Base-by-base conservation (phyloP, 176 grass and related monocot genomes). In the Elymus sibiricus region DNA sequence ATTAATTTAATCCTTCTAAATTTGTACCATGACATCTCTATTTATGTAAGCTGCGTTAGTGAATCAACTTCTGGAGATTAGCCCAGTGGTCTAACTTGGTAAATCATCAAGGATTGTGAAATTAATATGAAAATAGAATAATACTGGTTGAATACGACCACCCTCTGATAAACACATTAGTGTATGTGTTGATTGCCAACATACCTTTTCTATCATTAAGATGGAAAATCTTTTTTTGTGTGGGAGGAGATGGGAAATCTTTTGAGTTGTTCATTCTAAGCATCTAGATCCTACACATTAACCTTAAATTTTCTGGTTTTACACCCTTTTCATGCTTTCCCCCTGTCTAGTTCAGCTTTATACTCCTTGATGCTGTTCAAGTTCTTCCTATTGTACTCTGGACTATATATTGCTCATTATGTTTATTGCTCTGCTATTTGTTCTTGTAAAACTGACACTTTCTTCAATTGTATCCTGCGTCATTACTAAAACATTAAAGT, bases 401-500 rank as follows among this genome's bases (percentile, higher is more conserved):
- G 3, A 34, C 76, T 68, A 85, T 79, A 70, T 81, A 25, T 46
- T 85, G 16, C 25, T 71, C 11, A 39, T 72, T 65, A 11, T 88
- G 44, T 4, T 58, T 85, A 43, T 79, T 51, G 47, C 4, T 26
- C 70, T 64, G 22, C 11, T 82, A 63, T 29, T 75, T 46, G 46
- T 74, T 77, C 19, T 10, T 64, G 29, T 70, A 77, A 64, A 42
- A 37, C 80, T 65, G 21, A 59, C 9, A 17, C 16, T 81, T 83
- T 22, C 15, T 60, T 68, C 32, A 85, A 35, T 64, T 65, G 8
- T 66, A 78, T 31, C 31, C 75, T 11, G 2, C 51, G 12, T 67
- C 74, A 40, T 87, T 51, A 68, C 56, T 74, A 34, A 85, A 67
- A 29, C 67, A 38, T 77, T 66, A 61, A 59, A 39, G 6, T 83